Evolutionary conservation across 2,329 filamentous ascomycete species (phyloP).

Genomic region (Daldinia eschscholtzii): DNA sequence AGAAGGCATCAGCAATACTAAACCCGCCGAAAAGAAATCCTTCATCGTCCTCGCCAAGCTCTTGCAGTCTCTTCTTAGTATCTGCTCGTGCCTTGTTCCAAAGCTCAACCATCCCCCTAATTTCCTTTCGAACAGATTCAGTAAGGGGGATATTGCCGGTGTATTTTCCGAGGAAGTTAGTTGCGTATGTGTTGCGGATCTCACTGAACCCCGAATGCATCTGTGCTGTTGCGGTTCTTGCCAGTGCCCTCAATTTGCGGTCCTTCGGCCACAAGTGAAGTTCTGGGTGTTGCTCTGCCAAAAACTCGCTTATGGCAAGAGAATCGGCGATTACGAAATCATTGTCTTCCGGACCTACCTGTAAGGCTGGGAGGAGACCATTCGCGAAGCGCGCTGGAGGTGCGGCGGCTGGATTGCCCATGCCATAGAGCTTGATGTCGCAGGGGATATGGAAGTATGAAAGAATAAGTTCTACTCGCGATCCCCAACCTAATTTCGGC

Average conservation of each 20-base stretch:
- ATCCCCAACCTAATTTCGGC: slow-evolving; percentile 43
- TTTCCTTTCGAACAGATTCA: slow-evolving; percentile 42
- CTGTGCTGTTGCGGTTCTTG: slow-evolving; percentile 59
- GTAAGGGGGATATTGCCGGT: slow-evolving; percentile 44
- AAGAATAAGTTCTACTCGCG: slow-evolving; percentile 54
- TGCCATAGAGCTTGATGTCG: slow-evolving; percentile 55
- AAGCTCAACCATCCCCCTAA: slow-evolving; percentile 43
- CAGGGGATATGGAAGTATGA: slow-evolving; percentile 60
- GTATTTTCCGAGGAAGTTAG: slow-evolving; percentile 56
- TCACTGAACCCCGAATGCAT: slow-evolving; percentile 61
- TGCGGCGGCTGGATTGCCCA: slow-evolving; percentile 47
- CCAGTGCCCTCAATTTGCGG: slow-evolving; percentile 57
- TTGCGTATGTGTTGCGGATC: slow-evolving; percentile 58
- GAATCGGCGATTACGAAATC: slow-evolving; percentile 60
- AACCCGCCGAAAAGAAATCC: slow-evolving; percentile 50
- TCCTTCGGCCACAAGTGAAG: slow-evolving; percentile 58
- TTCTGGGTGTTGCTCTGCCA: slow-evolving; percentile 58
- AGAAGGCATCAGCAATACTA: slow-evolving; percentile 51
- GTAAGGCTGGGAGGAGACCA: slow-evolving; percentile 56
- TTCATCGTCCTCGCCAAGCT: slow-evolving; percentile 44
- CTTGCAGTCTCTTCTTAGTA: slow-evolving; percentile 39
- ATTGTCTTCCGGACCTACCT: slow-evolving; percentile 56
- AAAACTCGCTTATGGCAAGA: slow-evolving; percentile 62
- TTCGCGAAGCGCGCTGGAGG: slow-evolving; percentile 53
- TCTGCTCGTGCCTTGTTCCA: slow-evolving; percentile 44